Evolutionary conservation across 106 monocot species (phyloP).

Genomic region (Dendrobium catenatum): DNA sequence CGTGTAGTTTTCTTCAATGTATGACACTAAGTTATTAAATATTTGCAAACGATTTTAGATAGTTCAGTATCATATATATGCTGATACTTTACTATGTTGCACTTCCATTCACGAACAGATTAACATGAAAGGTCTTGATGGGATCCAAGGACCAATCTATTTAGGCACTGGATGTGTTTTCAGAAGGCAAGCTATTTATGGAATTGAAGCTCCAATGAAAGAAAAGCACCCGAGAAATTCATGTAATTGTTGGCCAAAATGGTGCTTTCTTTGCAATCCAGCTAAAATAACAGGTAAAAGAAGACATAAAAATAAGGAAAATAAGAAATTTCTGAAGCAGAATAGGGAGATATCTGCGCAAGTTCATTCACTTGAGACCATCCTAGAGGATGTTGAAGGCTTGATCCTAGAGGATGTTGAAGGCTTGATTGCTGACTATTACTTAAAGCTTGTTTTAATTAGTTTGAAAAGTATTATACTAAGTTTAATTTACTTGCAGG

Average conservation of each 20-base stretch:
- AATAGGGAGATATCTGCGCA: not conserved
- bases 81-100: not conserved
- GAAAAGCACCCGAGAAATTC: not conserved
- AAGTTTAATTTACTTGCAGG: not conserved
- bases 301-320: not conserved
- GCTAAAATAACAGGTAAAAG: not conserved
- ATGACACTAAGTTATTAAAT: not conserved
- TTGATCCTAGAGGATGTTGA: not conserved
- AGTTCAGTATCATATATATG: not conserved
- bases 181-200: conserved; percentile 7
- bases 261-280: not conserved
- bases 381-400: conserved; percentile 2
- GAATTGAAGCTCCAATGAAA: not conserved
- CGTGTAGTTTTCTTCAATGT: conserved; percentile 85
- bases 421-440: not conserved
- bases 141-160: conserved; percentile 3
- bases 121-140: conserved; percentile 1
- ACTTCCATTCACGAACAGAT: not conserved
- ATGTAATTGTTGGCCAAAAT: not conserved
- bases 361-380: conserved; percentile 6
- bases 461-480: not conserved
- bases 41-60: not conserved
- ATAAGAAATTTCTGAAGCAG: not conserved
- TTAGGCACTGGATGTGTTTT: conserved; percentile 4
- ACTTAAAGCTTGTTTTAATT: not conserved